A percentile compares a stretch with the other conserved stretches of the same genome.
phyloP scores from a whole-genome alignment of 495 filamentous ascomycete genomes.

The Aspergillus baeticus region DNA sequence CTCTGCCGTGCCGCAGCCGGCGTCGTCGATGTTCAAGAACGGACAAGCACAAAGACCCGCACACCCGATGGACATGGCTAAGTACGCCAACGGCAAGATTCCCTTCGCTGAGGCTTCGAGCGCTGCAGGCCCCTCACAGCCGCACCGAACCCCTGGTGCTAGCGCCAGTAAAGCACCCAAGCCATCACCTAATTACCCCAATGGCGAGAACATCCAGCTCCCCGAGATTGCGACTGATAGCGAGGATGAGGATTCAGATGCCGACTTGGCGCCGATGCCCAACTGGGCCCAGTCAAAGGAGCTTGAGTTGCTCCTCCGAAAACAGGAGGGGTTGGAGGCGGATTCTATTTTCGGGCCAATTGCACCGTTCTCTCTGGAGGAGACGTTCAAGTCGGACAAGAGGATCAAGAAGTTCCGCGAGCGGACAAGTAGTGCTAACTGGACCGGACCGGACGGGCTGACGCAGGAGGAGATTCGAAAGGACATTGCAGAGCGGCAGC shows the following conservation, averaged over 20 bases:
- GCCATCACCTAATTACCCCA: slow-evolving; percentile 75
- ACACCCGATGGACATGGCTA: slow-evolving; percentile 74
- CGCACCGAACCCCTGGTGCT: slow-evolving; percentile 58
- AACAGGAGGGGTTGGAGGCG: slow-evolving; percentile 81
- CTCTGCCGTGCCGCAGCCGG: slow-evolving; percentile 43
- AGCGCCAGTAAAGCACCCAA: slow-evolving; percentile 48
- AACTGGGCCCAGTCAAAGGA: slow-evolving; percentile 84
- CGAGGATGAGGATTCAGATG: slow-evolving; percentile 74
- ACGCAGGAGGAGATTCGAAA: slow-evolving; percentile 83
- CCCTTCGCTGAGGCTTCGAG: slow-evolving; percentile 75
- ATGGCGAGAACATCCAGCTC: slow-evolving; percentile 77
- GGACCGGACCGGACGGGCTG: slow-evolving; percentile 78
- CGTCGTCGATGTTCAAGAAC: slow-evolving; percentile 39
- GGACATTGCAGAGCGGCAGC: slow-evolving; percentile 78
- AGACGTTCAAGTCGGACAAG: slow-evolving; percentile 84
- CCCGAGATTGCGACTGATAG: slow-evolving; percentile 88
- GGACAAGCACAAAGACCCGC: slow-evolving; percentile 54
- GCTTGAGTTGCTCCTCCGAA: slow-evolving; percentile 62
- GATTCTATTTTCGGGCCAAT: slow-evolving; percentile 88
- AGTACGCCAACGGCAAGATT: slow-evolving; percentile 83
- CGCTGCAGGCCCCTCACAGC: slow-evolving; percentile 30
- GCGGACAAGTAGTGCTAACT: slow-evolving; percentile 90
- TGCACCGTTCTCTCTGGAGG: slow-evolving; percentile 84
- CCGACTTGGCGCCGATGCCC: slow-evolving; percentile 59
- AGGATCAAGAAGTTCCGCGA: slow-evolving; percentile 80